Evolutionary conservation across 2,329 filamentous ascomycete species (phyloP).

Genomic region (Gnomoniopsis sp.): DNA sequence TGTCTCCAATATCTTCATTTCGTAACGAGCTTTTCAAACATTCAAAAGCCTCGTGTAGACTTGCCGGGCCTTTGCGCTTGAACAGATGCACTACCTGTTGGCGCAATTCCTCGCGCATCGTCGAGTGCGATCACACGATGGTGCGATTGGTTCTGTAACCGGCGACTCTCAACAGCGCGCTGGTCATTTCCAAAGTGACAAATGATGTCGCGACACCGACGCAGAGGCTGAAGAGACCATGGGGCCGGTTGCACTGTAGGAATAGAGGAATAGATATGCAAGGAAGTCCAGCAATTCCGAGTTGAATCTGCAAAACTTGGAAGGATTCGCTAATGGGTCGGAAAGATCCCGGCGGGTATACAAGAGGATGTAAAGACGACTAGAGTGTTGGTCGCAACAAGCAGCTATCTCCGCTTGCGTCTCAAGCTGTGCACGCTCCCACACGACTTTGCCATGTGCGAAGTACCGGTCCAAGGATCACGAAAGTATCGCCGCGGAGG

Average conservation of each 20-base stretch:
- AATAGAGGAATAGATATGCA: background rate
- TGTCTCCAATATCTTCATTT: background rate
- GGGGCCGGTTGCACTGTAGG: background rate
- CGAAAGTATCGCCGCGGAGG: too few species aligned
- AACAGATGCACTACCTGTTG: background rate
- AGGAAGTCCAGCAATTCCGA: too few species aligned
- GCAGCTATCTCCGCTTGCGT: too few species aligned
- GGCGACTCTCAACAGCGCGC: background rate
- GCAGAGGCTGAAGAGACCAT: background rate
- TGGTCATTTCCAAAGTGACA: background rate
- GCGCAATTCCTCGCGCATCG: background rate
- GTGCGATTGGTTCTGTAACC: background rate
- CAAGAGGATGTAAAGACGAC: too few species aligned
- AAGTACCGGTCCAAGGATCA: too few species aligned
- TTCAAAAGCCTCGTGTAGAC: background rate
- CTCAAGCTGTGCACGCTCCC: too few species aligned
- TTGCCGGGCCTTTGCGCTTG: background rate
- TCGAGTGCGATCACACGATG: background rate
- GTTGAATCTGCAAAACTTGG: too few species aligned
- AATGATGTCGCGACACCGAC: background rate
- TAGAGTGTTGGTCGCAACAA: too few species aligned
- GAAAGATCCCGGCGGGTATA: too few species aligned
- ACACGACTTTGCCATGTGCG: too few species aligned
- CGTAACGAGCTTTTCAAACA: background rate
- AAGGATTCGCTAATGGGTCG: too few species aligned